phyloP scores from a whole-genome alignment of 2,329 filamentous ascomycete species.

The Trichophaea hybrida region DNA sequence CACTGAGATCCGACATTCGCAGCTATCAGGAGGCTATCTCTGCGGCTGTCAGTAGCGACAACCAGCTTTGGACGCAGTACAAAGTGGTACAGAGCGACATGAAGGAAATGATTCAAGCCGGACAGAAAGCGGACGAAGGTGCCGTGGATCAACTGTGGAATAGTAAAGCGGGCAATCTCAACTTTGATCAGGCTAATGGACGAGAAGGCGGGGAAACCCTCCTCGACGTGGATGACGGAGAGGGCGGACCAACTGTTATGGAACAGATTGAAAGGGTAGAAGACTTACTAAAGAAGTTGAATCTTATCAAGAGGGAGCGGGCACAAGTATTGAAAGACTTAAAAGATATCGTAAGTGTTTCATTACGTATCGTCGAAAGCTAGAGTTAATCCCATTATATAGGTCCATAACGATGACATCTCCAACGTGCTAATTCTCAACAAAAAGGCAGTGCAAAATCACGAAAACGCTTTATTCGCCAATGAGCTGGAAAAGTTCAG shows the following conservation, averaged over 20 bases:
- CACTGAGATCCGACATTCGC: conserved; percentile 69
- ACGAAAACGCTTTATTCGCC: conserved; percentile 84
- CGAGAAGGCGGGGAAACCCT: conserved; percentile 57
- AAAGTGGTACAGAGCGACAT: conserved; percentile 79
- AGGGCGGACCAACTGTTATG: conserved; percentile 62
- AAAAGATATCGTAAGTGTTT: conserved; percentile 69
- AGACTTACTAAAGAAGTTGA: conserved; percentile 78
- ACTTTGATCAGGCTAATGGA: conserved; percentile 61
- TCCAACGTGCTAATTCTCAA: conserved; percentile 94
- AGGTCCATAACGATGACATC: conserved; percentile 95
- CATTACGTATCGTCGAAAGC: not conserved
- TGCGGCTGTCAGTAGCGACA: conserved; percentile 75
- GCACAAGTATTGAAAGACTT: conserved; percentile 88
- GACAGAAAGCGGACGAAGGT: conserved; percentile 43
- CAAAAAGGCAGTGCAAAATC: conserved; percentile 88
- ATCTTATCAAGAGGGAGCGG: conserved; percentile 80
- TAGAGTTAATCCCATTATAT: conserved; percentile 12
- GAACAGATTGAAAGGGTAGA: conserved; percentile 85
- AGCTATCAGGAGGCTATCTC: conserved; percentile 81
- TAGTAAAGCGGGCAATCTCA: conserved; percentile 55
- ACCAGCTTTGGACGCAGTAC: conserved; percentile 66
- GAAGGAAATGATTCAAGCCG: conserved; percentile 85
- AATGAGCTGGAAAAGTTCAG: conserved; percentile 95
- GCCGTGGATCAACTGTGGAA: conserved; percentile 33
- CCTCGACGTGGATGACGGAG: conserved; percentile 82